Conservation (phyloP, 139 green algal species). For the Trebouxia sp. region DNA sequence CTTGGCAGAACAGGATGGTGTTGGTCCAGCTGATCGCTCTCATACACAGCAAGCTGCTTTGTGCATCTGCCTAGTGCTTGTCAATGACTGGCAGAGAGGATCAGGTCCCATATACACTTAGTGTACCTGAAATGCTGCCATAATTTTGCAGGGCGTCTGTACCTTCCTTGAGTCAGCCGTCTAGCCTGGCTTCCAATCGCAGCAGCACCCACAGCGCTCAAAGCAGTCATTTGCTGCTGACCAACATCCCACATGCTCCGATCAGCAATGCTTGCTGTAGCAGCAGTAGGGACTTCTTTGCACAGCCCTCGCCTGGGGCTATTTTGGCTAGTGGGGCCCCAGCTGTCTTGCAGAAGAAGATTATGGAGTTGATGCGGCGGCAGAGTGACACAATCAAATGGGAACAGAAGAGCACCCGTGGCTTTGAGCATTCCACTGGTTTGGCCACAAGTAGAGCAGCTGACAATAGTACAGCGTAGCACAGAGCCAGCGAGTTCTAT, state of each 20-base stretch:
- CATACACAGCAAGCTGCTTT: too few relatives aligned
- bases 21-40: too few relatives aligned
- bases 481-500: too few relatives aligned
- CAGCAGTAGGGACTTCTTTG: neutral
- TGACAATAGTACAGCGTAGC: too few relatives aligned
- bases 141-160: neutral
- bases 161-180: neutral
- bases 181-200: neutral
- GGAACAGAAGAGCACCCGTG: neutral
- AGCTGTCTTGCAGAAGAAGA: neutral
- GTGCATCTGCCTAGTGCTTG: too few relatives aligned
- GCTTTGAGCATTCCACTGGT: neutral
- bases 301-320: neutral
- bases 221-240: neutral
- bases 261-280: neutral
- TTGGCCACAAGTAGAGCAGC: neutral
- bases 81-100: too few relatives aligned
- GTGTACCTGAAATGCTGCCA: too few relatives aligned
- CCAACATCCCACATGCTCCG: neutral
- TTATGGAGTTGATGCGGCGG: neutral
- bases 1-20: too few relatives aligned
- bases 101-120: too few relatives aligned
- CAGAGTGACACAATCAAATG: conserved; percentile 15
- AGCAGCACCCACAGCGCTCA: neutral
- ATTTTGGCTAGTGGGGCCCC: neutral